phyloP scores from a whole-genome alignment of 163 green algal species.

The Prototheca stagnorum region DNA sequence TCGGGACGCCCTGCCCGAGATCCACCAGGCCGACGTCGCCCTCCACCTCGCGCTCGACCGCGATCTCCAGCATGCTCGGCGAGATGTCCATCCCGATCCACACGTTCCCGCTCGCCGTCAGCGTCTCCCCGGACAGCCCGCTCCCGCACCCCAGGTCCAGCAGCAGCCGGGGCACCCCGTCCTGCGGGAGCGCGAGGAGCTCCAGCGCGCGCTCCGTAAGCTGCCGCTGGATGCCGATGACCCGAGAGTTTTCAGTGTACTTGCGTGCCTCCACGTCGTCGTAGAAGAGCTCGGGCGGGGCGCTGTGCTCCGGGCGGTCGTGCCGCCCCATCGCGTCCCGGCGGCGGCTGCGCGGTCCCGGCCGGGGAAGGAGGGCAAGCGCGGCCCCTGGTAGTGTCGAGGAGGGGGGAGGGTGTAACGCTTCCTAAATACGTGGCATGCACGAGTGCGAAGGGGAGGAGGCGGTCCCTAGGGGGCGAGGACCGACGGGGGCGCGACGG shows the following conservation, averaged over 20 bases:
- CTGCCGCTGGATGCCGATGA: constrained; percentile 63
- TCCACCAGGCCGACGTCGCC: constrained; percentile 75
- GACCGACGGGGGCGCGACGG: too few relatives aligned
- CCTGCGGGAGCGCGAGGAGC: constrained; percentile 77
- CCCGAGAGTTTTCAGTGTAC: constrained; percentile 85
- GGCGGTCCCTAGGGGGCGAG: too few relatives aligned
- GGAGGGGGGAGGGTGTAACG: neutral
- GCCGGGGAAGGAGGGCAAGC: neutral
- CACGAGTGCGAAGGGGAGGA: too few relatives aligned
- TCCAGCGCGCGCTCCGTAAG: constrained; percentile 84
- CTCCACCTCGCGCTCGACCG: constrained; percentile 68
- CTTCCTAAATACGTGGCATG: neutral
- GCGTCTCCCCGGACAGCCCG: constrained; percentile 73
- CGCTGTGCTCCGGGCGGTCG: constrained; percentile 73
- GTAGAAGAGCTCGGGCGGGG: constrained; percentile 91
- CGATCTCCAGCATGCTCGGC: constrained; percentile 77
- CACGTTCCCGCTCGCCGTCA: constrained; percentile 56
- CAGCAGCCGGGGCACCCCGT: constrained; percentile 51
- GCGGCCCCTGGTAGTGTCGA: too few relatives aligned
- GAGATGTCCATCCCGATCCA: constrained; percentile 84
- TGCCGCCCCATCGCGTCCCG: constrained; percentile 26
- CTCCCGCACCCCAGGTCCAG: constrained; percentile 90
- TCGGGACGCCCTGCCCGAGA: constrained; percentile 77
- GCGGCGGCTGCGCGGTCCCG: neutral
- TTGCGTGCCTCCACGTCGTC: constrained; percentile 82